A percentile compares a stretch with the other conserved stretches of the same genome.
phyloP scores from a whole-genome alignment of 1,284 basidiomycete genomes.

The Sanghuangporus weigelae region DNA sequence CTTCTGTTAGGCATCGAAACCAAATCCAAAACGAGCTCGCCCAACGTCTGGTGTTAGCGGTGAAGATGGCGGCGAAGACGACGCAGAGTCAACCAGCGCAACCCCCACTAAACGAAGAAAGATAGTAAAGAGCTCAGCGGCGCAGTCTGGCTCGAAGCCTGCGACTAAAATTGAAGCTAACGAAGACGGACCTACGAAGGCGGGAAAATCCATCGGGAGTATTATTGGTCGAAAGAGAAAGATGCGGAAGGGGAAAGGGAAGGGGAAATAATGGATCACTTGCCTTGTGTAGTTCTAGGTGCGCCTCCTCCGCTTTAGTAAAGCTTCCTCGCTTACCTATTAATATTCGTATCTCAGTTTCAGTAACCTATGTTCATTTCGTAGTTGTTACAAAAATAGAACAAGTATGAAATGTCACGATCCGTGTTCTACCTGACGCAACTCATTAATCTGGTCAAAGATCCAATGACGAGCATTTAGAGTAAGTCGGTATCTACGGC shows the following conservation, averaged over 20 bases:
- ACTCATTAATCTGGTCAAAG: not conserved
- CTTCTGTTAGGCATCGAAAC: not conserved
- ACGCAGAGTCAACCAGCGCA: constrained; percentile 10
- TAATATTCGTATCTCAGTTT: too few species aligned
- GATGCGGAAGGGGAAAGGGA: constrained; percentile 19
- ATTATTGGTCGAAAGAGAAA: constrained; percentile 25
- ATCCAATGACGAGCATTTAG: not conserved
- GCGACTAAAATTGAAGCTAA: not conserved
- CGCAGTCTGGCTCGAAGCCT: not conserved
- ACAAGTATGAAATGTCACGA: not conserved
- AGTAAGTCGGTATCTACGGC: not conserved
- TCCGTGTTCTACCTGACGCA: not conserved
- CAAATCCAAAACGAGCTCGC: not conserved
- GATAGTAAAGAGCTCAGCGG: not conserved
- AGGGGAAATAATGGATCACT: constrained; percentile 7
- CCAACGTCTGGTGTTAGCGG: not conserved
- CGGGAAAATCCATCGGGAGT: constrained; percentile 17
- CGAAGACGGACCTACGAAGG: not conserved
- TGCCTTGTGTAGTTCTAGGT: not conserved
- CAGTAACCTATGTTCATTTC: too few species aligned
- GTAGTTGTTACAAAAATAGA: not conserved
- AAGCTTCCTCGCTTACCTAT: not conserved
- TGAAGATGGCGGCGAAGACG: constrained; percentile 12
- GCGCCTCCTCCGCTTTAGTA: not conserved
- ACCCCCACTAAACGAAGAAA: constrained; percentile 15